phyloP scores from a whole-genome alignment of 345 rosid genomes.

The Bretschneidera sinensis region DNA sequence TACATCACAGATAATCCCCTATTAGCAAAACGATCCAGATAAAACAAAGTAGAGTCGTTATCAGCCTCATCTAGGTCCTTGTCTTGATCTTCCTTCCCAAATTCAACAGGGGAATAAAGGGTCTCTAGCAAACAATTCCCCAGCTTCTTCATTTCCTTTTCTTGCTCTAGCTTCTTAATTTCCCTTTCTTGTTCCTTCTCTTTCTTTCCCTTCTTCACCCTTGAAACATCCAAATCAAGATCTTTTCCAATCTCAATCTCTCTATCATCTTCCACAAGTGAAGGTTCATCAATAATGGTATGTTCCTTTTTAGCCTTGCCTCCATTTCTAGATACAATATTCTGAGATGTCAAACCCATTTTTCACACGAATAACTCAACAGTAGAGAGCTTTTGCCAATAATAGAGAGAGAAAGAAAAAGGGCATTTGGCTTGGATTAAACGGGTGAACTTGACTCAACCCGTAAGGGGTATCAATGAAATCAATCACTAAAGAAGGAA shows the following conservation, averaged over 20 bases:
- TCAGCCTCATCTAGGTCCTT: slow-evolving; percentile 18
- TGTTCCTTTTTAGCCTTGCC: slow-evolving; percentile 28
- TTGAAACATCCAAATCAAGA: slow-evolving; percentile 26
- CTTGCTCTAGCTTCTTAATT: too few relatives aligned
- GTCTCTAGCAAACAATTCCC: slow-evolving; percentile 75
- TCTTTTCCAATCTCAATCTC: slow-evolving; percentile 30
- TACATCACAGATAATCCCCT: slow-evolving; percentile 22
- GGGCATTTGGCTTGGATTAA: too few relatives aligned
- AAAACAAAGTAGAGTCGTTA: slow-evolving; percentile 48
- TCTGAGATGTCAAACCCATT: slow-evolving; percentile 72
- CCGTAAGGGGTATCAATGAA: too few relatives aligned
- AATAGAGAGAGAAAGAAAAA: too few relatives aligned
- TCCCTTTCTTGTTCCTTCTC: slow-evolving; percentile 53
- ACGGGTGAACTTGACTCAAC: too few relatives aligned
- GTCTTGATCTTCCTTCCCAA: slow-evolving; percentile 47
- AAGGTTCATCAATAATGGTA: slow-evolving; percentile 19
- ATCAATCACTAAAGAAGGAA: too few relatives aligned
- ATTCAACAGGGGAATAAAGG: slow-evolving; percentile 65
- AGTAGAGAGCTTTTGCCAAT: too few relatives aligned
- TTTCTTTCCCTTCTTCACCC: slow-evolving; percentile 57
- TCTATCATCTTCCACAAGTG: slow-evolving; percentile 18
- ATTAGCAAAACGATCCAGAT: slow-evolving; percentile 49
- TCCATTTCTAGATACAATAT: slow-evolving; percentile 32
- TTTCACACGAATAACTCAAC: slow-evolving; percentile 8
- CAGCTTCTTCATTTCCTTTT: slow-evolving; percentile 61